Base-by-base conservation (phyloP, 78 protist genomes). In the Diacronema lutheri region DNA sequence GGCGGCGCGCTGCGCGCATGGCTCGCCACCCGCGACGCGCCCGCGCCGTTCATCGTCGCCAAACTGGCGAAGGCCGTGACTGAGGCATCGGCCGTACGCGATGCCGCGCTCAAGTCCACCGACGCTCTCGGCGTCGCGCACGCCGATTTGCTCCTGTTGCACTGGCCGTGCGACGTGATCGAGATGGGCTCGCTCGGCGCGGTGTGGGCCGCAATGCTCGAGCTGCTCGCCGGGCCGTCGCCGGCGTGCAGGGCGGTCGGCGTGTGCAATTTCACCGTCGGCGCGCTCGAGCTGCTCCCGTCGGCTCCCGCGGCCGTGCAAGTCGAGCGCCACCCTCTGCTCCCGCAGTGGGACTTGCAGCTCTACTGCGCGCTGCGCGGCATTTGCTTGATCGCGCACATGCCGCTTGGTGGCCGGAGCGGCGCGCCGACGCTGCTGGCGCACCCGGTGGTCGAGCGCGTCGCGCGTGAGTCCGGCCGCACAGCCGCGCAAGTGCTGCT, bases 291-390 rank as follows among this genome's bases (percentile, higher is more conserved):
- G 26, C 13, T 1, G 38, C 71, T 64, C 40, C 38, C 29, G 16
- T 1, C 68, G 33, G 21, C 29, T 21, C 33, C 26, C 68, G 12
- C 35, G 33, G 68, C 2, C 33, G 25, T 26, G 6, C 76, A 69
- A n/a, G 76, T 69, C 40, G 76, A 69, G 76, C 76, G 76, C 4
- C 76, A 69, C 50, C 76, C 76, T 21, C 76, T 69, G 56, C n/a
- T 37, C n/a, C 76, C 76, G 20, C 76, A 69, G 46, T 69, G 76
- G 76, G 55, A 23, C 33, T 12, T 69, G 50, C 46, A 38, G 11
- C 26, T 0, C 26, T 35, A 1, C 31, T 69, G 76, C 76, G 46
- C 50, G 31, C 6, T 26, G 11, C 9, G 37, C 3, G 55, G 76
- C 55, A 21, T 69, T 14, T 29, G 0, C 31, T 6, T 69, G 55